These are phyloP conservation scores for Cladosporium velox DNA, from an alignment of 2,329 filamentous ascomycete species.

Conservation along the genomic window DNA sequence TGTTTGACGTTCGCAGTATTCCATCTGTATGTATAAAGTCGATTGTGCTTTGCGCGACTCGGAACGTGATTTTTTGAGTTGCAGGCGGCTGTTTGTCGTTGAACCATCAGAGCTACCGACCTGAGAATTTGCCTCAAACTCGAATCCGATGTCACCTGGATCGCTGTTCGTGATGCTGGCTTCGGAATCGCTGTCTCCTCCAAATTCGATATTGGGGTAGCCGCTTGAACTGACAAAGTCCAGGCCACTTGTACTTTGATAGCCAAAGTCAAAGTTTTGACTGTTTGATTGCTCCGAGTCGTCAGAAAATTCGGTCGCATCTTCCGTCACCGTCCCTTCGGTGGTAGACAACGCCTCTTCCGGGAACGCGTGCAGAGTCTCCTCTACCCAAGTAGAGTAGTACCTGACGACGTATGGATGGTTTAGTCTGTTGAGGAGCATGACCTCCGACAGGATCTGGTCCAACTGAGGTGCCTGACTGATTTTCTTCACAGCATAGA, in stretches of 20 bases:
- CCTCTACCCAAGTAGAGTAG: constrained; percentile 90
- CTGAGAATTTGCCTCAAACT: constrained; percentile 4
- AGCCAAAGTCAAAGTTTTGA: constrained; percentile 61
- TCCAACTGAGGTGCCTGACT: constrained; percentile 72
- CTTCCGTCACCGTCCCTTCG: constrained; percentile 22
- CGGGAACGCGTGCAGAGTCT: constrained; percentile 47
- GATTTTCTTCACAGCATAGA: constrained; percentile 97
- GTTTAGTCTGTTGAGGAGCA: constrained; percentile 86
- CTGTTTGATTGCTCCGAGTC: constrained; percentile 50
- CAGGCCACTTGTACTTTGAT: constrained; percentile 70
- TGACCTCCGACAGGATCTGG: constrained; percentile 81
- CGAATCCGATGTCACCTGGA: neutral
- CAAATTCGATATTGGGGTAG: constrained; percentile 76
- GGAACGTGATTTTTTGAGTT: constrained; percentile 49
- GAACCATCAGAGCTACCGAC: neutral
- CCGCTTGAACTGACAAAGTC: constrained; percentile 92
- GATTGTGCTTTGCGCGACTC: constrained; percentile 60
- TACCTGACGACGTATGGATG: constrained; percentile 88
- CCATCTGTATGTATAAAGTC: constrained; percentile 96
- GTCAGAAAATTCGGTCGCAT: constrained; percentile 21
- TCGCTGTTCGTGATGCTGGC: constrained; percentile 24
- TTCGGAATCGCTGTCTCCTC: constrained; percentile 54
- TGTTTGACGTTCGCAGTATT: constrained; percentile 93
- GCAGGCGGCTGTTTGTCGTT: constrained; percentile 14
- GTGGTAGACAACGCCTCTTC: constrained; percentile 30